These are phyloP conservation scores for Saccharomycopsis lassenensis DNA, from an alignment of 805 yeast species.

Conservation along the genomic window DNA sequence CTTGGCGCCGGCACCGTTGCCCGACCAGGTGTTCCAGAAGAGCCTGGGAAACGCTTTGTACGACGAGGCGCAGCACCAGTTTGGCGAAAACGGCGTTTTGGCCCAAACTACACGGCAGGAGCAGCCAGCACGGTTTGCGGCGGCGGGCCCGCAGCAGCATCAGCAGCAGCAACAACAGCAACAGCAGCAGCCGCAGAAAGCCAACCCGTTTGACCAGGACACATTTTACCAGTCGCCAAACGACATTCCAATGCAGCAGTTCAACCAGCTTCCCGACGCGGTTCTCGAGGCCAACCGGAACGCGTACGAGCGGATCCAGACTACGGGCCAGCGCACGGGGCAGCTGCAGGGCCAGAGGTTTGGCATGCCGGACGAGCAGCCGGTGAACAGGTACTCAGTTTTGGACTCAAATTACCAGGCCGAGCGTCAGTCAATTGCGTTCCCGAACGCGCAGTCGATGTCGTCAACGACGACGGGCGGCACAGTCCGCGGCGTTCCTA, in stretches of 20 bases:
- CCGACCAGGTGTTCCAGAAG: slow-evolving; percentile 8
- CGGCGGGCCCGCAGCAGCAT: not conserved
- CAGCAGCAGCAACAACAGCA: too few species aligned
- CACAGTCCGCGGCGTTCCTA: too few species aligned
- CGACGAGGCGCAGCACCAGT: slow-evolving; percentile 6
- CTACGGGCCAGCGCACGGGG: not conserved
- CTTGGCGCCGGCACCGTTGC: slow-evolving; percentile 11
- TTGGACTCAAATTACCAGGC: too few species aligned
- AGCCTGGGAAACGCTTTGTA: too few species aligned
- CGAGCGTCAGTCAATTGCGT: too few species aligned
- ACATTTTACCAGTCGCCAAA: not conserved
- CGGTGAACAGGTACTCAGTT: too few species aligned
- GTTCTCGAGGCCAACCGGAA: not conserved
- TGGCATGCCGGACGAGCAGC: not conserved
- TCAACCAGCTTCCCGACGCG: not conserved
- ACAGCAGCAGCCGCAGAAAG: not conserved
- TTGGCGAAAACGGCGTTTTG: slow-evolving; percentile 3
- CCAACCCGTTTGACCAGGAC: slow-evolving; percentile 1
- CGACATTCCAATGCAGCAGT: slow-evolving; percentile 7
- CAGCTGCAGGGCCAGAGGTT: not conserved
- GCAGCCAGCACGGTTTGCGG: too few species aligned
- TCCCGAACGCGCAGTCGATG: too few species aligned
- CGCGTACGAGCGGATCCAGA: not conserved
- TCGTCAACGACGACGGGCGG: too few species aligned
- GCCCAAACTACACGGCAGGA: not conserved